phyloP scores from a whole-genome alignment of 441 rosid genomes.

The Syzygium syzygioides region DNA sequence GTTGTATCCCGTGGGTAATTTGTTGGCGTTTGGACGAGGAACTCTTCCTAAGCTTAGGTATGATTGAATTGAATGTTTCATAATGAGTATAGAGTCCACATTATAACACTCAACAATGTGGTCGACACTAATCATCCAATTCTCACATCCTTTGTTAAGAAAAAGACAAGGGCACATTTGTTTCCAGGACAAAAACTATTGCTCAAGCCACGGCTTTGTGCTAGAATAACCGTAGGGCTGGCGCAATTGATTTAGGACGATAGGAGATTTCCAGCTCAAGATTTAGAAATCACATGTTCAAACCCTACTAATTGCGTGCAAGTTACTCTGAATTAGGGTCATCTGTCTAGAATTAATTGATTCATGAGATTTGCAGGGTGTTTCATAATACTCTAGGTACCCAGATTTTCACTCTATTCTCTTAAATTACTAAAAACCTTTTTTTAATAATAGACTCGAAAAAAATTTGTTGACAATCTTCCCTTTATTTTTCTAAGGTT shows the following conservation, averaged over 20 bases:
- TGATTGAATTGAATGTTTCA: background rate
- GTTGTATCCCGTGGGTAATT: background rate
- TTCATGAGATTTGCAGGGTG: background rate
- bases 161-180: background rate
- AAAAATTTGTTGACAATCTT: no score
- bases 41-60: background rate
- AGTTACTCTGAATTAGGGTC: background rate
- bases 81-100: background rate
- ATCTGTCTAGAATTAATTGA: background rate
- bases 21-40: background rate
- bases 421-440: background rate
- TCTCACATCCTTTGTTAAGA: background rate
- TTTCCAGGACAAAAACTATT: background rate
- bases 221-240: background rate
- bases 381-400: background rate
- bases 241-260: background rate
- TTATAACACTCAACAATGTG: background rate
- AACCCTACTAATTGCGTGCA: background rate
- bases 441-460: no score
- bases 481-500: background rate
- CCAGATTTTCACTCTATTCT: background rate
- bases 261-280: background rate
- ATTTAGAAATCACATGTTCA: background rate
- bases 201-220: background rate
- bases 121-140: background rate